Conservation (phyloP, 345 rosid species). For the Salix caprea region DNA sequence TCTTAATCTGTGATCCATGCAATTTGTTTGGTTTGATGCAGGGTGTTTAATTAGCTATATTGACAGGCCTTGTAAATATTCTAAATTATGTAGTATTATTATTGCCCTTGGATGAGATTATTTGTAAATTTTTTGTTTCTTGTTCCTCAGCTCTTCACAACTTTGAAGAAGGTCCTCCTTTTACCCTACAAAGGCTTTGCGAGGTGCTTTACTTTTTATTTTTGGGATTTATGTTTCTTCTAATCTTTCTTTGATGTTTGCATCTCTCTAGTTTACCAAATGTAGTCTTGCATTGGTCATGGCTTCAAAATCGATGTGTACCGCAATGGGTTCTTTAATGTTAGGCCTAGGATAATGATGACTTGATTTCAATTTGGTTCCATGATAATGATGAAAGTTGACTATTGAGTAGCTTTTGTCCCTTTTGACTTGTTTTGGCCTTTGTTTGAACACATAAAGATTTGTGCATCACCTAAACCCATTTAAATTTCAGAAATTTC, state of each 20-base stretch:
- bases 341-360: no score
- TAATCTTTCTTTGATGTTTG: background rate
- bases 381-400: background rate
- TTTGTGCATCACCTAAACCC: background rate
- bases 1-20: no score
- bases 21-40: no score
- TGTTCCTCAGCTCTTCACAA: slow-evolving; percentile 55
- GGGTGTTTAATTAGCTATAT: background rate
- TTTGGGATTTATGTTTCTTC: background rate
- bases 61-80: background rate
- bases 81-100: background rate
- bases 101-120: background rate
- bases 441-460: background rate
- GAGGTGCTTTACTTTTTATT: slow-evolving; percentile 48
- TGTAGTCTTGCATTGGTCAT: background rate
- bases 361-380: background rate
- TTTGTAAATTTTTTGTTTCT: slow-evolving; percentile 1
- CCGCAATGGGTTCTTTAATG: no score
- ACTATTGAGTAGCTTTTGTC: background rate
- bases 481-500: background rate
- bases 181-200: slow-evolving; percentile 89
- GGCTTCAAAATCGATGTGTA: background rate
- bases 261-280: no score
- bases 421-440: background rate
- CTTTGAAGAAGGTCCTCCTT: slow-evolving; percentile 88